Evolutionary conservation across 202 grass and related monocot species (phyloP).

Genomic region (Eragrostis tef): DNA sequence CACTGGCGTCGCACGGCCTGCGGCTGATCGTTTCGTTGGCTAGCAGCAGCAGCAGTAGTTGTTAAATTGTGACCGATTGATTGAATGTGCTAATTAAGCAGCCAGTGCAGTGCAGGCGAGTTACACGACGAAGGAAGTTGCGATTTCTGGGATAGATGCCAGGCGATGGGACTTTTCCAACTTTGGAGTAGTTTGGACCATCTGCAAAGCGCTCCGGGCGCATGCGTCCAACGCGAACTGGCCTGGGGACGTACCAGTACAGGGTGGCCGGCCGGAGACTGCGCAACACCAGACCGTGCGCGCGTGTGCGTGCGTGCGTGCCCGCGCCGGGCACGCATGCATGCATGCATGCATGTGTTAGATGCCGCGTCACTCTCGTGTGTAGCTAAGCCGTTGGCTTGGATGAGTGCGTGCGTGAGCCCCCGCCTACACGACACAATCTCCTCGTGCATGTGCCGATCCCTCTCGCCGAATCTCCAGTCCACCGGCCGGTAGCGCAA

Average conservation of each 20-base stretch:
- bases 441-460: constrained; percentile 34
- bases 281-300: constrained; percentile 9
- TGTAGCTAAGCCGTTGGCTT: neutral
- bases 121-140: too few species aligned
- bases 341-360: constrained; percentile 56
- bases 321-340: neutral
- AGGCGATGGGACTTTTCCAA: too few species aligned
- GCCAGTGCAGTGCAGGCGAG: too few species aligned
- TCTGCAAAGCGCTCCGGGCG: too few species aligned
- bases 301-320: too few species aligned
- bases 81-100: too few species aligned
- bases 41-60: too few species aligned
- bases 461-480: constrained; percentile 13
- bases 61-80: too few species aligned
- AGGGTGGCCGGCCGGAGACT: constrained; percentile 14
- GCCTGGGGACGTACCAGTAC: neutral
- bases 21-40: too few species aligned
- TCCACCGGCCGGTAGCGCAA: neutral
- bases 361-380: constrained; percentile 57
- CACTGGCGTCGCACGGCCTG: too few species aligned
- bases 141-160: too few species aligned
- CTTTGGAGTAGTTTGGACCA: too few species aligned
- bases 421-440: neutral
- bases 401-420: neutral
- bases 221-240: neutral